Percentiles rank a stretch among this genome's conserved stretches.
Conservation (phyloP, 331 rosid genomes). For the Malus hybrid region DNA sequence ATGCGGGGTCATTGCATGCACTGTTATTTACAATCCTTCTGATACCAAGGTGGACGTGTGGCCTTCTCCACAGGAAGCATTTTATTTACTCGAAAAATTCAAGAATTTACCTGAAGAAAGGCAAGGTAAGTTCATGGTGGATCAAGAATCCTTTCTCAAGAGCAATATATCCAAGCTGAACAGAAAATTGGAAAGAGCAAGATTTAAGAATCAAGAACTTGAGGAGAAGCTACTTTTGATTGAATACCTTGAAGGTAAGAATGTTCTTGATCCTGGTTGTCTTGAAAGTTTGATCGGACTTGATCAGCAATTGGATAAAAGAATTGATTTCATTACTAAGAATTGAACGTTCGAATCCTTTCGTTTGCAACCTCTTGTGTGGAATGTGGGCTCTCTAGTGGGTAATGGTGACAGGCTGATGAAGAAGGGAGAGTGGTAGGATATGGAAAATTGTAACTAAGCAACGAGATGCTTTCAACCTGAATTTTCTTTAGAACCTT, state of each 20-base stretch:
- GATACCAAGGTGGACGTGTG: neutral
- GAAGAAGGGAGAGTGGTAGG: neutral
- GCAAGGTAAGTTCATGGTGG: conserved; percentile 1
- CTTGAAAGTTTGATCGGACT: neutral
- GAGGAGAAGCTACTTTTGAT: neutral
- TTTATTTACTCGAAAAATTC: neutral
- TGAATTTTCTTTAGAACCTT: too few species aligned
- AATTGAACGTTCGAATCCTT: neutral
- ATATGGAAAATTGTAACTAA: too few species aligned
- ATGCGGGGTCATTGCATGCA: conserved; percentile 7
- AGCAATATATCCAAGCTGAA: neutral
- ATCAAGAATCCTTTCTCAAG: conserved; percentile 1
- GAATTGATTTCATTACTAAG: neutral
- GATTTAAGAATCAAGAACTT: neutral
- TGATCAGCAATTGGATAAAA: neutral
- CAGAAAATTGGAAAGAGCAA: neutral
- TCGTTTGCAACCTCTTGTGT: neutral
- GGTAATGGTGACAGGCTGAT: neutral
- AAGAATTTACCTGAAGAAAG: neutral
- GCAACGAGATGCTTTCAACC: too few species aligned
- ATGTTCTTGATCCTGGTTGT: neutral
- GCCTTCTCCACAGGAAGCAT: conserved; percentile 10
- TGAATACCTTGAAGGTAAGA: neutral
- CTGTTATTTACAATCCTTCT: neutral
- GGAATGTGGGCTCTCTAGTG: neutral